Conservation (phyloP, 2,329 filamentous ascomycete genomes). For the Fusarium lateritium region DNA sequence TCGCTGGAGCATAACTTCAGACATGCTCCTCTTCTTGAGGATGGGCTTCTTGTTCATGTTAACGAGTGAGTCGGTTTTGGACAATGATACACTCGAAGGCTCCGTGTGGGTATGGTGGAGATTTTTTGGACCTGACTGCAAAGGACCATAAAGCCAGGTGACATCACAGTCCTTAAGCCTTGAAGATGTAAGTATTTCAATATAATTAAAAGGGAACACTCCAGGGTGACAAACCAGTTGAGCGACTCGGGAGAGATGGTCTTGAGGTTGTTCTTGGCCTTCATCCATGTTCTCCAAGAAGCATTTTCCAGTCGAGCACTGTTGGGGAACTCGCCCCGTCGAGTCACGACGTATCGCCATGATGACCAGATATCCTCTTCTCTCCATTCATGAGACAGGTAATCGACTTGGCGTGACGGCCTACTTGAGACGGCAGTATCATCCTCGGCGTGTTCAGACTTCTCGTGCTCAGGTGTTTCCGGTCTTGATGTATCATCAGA, state of each 20-base stretch:
- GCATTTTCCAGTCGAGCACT: conserved; percentile 91
- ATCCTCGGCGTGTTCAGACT: conserved; percentile 76
- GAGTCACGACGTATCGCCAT: conserved; percentile 92
- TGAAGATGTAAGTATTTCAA: conserved; percentile 50
- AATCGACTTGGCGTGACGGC: conserved; percentile 93
- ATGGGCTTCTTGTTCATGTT: conserved; percentile 85
- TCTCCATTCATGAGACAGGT: conserved; percentile 91
- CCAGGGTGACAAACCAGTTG: conserved; percentile 78
- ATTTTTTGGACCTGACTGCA: conserved; percentile 79
- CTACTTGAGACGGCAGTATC: conserved; percentile 81
- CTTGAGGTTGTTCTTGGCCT: conserved; percentile 87
- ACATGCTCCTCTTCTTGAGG: conserved; percentile 96
- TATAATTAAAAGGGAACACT: conserved; percentile 4
- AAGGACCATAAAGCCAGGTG: conserved; percentile 95
- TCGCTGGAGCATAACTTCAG: conserved; percentile 92
- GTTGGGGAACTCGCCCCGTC: conserved; percentile 84
- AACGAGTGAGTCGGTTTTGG: conserved; percentile 74
- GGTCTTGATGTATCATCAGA: conserved; percentile 65
- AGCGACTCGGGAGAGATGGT: conserved; percentile 92
- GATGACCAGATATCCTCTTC: conserved; percentile 98
- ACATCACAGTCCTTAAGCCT: conserved; percentile 98
- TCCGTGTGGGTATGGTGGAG: conserved; percentile 63
- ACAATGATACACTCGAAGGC: conserved; percentile 60
- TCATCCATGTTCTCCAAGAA: conserved; percentile 97
- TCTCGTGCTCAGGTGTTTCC: conserved; percentile 66